Percentiles rank a stretch among this genome's conserved stretches.
These are phyloP conservation scores for Ustilago vetiveriae DNA, from an alignment of 1,284 basidiomycete genomes.

Conservation along the genomic window DNA sequence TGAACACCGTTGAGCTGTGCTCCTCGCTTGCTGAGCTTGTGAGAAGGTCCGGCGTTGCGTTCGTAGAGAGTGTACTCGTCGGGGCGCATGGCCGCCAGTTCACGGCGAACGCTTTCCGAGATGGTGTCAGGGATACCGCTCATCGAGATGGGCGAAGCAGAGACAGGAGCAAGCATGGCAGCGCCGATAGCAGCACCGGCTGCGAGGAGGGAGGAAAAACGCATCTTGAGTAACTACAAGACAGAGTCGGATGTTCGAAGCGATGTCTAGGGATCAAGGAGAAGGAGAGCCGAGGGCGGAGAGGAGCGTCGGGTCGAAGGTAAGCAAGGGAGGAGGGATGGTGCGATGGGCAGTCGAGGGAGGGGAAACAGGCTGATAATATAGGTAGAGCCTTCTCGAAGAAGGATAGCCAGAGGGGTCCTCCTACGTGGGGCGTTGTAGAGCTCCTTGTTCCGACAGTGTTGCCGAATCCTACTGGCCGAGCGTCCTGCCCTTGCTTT, in stretches of 20 bases:
- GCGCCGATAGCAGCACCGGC: constrained; percentile 17
- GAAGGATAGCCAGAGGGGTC: too few species aligned
- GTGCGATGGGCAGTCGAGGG: too few species aligned
- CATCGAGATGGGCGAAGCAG: constrained; percentile 30
- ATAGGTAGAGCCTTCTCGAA: too few species aligned
- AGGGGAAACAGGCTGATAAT: too few species aligned
- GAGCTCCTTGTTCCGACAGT: too few species aligned
- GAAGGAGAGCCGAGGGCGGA: too few species aligned
- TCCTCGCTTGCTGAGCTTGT: constrained; percentile 13
- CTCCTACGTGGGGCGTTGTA: too few species aligned
- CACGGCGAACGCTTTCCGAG: constrained; percentile 32
- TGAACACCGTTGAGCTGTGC: constrained; percentile 33
- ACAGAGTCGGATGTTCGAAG: neutral
- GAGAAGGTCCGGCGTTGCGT: constrained; percentile 1
- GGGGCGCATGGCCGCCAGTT: constrained; percentile 7
- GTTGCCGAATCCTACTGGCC: too few species aligned
- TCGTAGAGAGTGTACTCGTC: constrained; percentile 24
- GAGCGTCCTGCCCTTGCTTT: too few species aligned
- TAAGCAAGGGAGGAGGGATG: too few species aligned
- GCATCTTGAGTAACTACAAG: constrained; percentile 13
- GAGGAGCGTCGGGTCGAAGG: too few species aligned
- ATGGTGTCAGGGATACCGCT: constrained; percentile 35
- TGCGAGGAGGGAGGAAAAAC: constrained; percentile 30
- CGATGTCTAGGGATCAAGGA: too few species aligned
- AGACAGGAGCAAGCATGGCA: constrained; percentile 11